phyloP scores from a whole-genome alignment of 495 filamentous ascomycete genomes.

The Penicillium canescens region DNA sequence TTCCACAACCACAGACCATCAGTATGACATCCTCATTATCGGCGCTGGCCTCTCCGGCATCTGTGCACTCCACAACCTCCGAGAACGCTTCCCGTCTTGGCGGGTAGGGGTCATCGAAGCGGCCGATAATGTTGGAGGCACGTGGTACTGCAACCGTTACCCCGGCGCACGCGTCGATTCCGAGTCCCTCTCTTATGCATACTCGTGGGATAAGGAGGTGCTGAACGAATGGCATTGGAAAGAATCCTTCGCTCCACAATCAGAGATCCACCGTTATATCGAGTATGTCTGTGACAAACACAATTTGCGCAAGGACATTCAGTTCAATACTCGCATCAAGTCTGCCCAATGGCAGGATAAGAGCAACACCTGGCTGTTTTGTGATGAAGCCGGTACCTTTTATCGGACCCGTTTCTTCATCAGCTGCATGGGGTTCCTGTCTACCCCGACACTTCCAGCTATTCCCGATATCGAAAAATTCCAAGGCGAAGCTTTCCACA shows the following conservation, averaged over 20 bases:
- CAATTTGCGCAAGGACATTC: slow-evolving; percentile 24
- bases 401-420: slow-evolving; percentile 18
- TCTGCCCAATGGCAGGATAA: slow-evolving; percentile 17
- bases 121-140: slow-evolving; percentile 49
- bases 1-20: background rate
- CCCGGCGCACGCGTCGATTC: slow-evolving; percentile 29
- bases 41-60: slow-evolving; percentile 54
- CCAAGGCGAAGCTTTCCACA: slow-evolving; percentile 36
- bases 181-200: slow-evolving; percentile 26
- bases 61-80: slow-evolving; percentile 41
- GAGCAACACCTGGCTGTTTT: slow-evolving; percentile 18
- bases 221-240: slow-evolving; percentile 29
- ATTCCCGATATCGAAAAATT: slow-evolving; percentile 26
- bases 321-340: slow-evolving; percentile 27
- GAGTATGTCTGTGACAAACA: slow-evolving; percentile 23
- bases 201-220: slow-evolving; percentile 27
- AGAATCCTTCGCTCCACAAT: slow-evolving; percentile 19
- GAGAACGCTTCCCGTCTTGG: slow-evolving; percentile 40
- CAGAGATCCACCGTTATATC: slow-evolving; percentile 31
- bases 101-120: slow-evolving; percentile 45
- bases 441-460: slow-evolving; percentile 31
- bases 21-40: slow-evolving; percentile 48
- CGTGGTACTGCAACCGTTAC: slow-evolving; percentile 47
- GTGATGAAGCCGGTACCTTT: slow-evolving; percentile 5
- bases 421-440: slow-evolving; percentile 22